Conservation (phyloP, 2,329 filamentous ascomycete genomes). For the Fusarium austroafricanum region DNA sequence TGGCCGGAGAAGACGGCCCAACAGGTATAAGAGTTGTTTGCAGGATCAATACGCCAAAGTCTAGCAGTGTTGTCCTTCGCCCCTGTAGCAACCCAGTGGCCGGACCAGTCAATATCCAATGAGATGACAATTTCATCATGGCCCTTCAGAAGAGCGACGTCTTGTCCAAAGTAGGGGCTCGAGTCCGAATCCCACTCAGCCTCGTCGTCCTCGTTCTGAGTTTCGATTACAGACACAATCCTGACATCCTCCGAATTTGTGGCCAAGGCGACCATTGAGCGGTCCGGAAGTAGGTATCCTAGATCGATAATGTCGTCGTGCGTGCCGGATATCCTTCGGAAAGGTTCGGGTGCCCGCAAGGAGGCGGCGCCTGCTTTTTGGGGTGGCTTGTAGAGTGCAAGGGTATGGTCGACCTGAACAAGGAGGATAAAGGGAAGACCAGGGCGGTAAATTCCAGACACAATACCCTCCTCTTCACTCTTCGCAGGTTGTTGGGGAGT, state of each 20-base stretch:
- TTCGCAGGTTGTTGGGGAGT: conserved; percentile 76
- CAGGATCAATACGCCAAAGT: conserved; percentile 87
- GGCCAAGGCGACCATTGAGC: conserved; percentile 85
- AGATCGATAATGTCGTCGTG: conserved; percentile 98
- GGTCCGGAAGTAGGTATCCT: conserved; percentile 83
- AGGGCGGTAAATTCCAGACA: conserved; percentile 75
- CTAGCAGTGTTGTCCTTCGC: conserved; percentile 96
- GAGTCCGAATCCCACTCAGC: conserved; percentile 42
- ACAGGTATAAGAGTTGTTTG: conserved; percentile 79
- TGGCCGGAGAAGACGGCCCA: conserved; percentile 89
- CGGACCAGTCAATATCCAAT: conserved; percentile 95
- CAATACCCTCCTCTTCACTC: conserved; percentile 73
- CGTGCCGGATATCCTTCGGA: conserved; percentile 90
- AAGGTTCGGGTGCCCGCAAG: conserved; percentile 60
- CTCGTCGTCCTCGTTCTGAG: conserved; percentile 39
- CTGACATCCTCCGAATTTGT: conserved; percentile 96
- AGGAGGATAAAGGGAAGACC: conserved; percentile 79
- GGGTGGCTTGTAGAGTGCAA: conserved; percentile 74
- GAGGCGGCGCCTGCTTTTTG: conserved; percentile 53
- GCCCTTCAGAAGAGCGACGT: conserved; percentile 85
- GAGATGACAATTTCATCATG: conserved; percentile 97
- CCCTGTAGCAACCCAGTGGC: conserved; percentile 94
- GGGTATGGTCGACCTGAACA: conserved; percentile 88
- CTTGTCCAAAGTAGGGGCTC: conserved; percentile 83
- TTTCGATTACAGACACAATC: conserved; percentile 76